Evolutionary conservation across 805 yeast genomes (phyloP).

Genomic region (Dipodascus albidus): DNA sequence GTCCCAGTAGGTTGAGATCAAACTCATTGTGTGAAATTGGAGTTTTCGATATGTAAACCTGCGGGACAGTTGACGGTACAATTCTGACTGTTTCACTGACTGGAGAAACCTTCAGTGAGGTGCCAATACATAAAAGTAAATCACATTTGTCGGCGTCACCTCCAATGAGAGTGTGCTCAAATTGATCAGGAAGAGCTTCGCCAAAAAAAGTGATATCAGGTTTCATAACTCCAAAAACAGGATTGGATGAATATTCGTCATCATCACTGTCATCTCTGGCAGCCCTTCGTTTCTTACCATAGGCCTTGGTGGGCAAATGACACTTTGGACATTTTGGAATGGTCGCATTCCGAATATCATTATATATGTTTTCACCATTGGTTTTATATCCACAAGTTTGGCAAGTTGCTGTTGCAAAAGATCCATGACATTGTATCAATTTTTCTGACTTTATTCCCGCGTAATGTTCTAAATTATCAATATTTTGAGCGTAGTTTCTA

Average conservation of each 20-base stretch:
- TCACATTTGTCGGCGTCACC: slow-evolving; percentile 64
- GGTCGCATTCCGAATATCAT: slow-evolving; percentile 43
- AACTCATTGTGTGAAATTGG: slow-evolving; percentile 66
- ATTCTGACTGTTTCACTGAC: slow-evolving; percentile 78
- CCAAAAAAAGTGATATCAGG: slow-evolving; percentile 93
- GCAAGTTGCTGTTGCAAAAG: slow-evolving; percentile 82
- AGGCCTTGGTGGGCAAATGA: slow-evolving; percentile 7
- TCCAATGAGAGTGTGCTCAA: slow-evolving; percentile 38
- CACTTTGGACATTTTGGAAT: slow-evolving; percentile 70
- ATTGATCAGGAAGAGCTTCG: slow-evolving; percentile 62
- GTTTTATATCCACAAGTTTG: slow-evolving; percentile 58
- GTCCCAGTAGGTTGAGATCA: slow-evolving; percentile 66
- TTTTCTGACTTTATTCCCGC: slow-evolving; percentile 62
- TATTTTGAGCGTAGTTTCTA: slow-evolving; percentile 83
- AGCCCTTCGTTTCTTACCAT: slow-evolving; percentile 26
- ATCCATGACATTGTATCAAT: slow-evolving; percentile 84
- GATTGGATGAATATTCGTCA: slow-evolving; percentile 24
- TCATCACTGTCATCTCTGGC: slow-evolving; percentile 18
- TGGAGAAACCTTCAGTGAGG: slow-evolving; percentile 86
- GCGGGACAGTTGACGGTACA: slow-evolving; percentile 66
- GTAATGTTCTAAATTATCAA: slow-evolving; percentile 74
- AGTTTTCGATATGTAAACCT: slow-evolving; percentile 67
- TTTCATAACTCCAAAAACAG: slow-evolving; percentile 63
- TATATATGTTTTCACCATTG: slow-evolving; percentile 54
- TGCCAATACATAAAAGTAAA: slow-evolving; percentile 73